Evolutionary conservation across 495 filamentous ascomycete species (phyloP).

Genomic region (Penicillium macrosclerotiorum): DNA sequence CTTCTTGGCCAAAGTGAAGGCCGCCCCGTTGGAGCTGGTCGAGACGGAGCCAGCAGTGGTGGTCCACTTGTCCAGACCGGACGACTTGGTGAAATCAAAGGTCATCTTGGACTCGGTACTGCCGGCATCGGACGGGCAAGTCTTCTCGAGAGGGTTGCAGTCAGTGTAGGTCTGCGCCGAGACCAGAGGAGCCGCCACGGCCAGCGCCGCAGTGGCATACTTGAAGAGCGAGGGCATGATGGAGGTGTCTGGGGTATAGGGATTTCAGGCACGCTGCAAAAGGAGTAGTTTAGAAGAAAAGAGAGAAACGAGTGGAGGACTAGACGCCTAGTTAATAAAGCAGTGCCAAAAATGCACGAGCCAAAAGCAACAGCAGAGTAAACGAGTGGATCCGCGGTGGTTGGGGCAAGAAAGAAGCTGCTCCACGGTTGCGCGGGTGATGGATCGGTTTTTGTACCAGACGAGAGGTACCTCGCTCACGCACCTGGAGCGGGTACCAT

Average conservation of each 20-base stretch:
- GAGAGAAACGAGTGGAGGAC: background rate
- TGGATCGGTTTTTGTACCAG: constrained; percentile 1
- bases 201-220: constrained; percentile 34
- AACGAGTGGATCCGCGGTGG: constrained; percentile 13
- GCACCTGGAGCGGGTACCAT: background rate
- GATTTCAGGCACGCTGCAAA: background rate
- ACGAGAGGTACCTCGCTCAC: background rate
- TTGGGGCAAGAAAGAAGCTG: background rate
- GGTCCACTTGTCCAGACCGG: constrained; percentile 55
- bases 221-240: constrained; percentile 35
- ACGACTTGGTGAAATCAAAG: constrained; percentile 60
- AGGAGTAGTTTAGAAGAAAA: background rate
- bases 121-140: constrained; percentile 13
- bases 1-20: constrained; percentile 68
- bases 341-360: background rate
- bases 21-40: constrained; percentile 53
- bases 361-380: background rate
- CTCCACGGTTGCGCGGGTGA: constrained; percentile 6
- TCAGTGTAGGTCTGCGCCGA: constrained; percentile 48
- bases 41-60: constrained; percentile 56
- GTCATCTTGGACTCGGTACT: constrained; percentile 7
- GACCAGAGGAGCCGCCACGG: constrained; percentile 32
- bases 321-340: too few relatives aligned
- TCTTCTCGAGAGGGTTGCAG: constrained; percentile 43
- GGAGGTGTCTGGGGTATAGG: background rate